These are phyloP conservation scores for Xylariaceae sp. DNA, from an alignment of 2,329 filamentous ascomycete genomes.

Conservation along the genomic window DNA sequence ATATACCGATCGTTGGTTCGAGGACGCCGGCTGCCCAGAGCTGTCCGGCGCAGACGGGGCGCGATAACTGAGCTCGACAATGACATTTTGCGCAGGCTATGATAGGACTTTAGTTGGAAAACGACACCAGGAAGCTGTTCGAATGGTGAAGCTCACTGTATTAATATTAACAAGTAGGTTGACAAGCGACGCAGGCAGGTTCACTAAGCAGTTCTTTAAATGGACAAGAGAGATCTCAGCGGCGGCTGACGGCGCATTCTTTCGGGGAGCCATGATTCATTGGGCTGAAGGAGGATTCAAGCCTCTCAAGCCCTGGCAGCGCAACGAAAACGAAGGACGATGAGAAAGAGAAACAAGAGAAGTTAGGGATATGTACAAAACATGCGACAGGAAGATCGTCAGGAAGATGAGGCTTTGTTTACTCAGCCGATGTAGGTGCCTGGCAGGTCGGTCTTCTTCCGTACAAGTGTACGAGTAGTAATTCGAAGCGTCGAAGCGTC, in stretches of 20 bases:
- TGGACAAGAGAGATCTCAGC: slow-evolving; percentile 83
- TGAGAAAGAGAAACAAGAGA: not conserved
- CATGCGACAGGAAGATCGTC: not conserved
- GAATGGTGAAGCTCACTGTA: slow-evolving; percentile 55
- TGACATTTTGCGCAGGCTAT: slow-evolving; percentile 88
- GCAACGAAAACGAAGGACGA: not conserved
- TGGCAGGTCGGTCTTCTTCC: not conserved
- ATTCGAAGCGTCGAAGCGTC: no score
- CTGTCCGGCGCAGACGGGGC: slow-evolving; percentile 41
- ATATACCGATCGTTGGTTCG: slow-evolving; percentile 66
- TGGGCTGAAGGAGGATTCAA: slow-evolving; percentile 1
- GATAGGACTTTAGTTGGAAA: slow-evolving; percentile 6
- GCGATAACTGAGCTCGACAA: slow-evolving; percentile 83
- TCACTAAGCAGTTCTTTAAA: slow-evolving; percentile 91
- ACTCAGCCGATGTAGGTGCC: not conserved
- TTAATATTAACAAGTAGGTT: slow-evolving; percentile 83
- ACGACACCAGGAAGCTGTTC: not conserved
- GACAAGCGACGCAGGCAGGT: slow-evolving; percentile 79
- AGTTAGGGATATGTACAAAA: slow-evolving; percentile 1
- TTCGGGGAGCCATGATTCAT: slow-evolving; percentile 34
- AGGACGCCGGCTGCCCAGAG: slow-evolving; percentile 39
- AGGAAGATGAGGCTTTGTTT: slow-evolving; percentile 2
- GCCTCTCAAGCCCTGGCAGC: not conserved
- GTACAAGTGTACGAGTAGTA: not conserved
- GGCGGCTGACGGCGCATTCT: slow-evolving; percentile 58